Evolutionary conservation across 106 monocot genomes (phyloP), one percentile per base, ranked within the genome.

Genomic region (Dioscorea dumetorum): DNA sequence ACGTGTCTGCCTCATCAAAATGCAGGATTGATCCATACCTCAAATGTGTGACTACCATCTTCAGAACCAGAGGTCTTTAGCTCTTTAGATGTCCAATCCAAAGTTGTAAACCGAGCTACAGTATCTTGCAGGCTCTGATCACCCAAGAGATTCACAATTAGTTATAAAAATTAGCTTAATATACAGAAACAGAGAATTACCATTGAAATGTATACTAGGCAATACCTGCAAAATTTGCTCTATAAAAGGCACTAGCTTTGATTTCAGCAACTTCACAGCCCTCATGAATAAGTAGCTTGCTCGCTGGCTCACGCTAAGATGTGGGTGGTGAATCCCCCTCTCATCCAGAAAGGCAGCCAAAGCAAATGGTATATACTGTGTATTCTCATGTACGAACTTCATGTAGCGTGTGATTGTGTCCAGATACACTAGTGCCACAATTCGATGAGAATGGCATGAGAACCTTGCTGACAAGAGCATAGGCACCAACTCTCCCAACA

Each of bases 261-360:
- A 28, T 70, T 89, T 97, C 21, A 97, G 61, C 62, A 97, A 68
- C 70, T 92, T 97, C 41, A 97, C 92, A 35, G 87, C 80, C 66
- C 84, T 97, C 97, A 92, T 97, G 60, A 97, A 92, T 11, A 92
- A 76, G 73, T 97, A 97, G 71, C 89, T 79, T 17, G 97, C 97
- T 50, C 92, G 84, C 21, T 80, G 69, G 59, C 86, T 82, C 52
- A 97, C 92, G 74, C 67, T 86, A 58, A 76, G 58, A 67, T 97
- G 92, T 54, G 78, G 66, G 72, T 97, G 97, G 67, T 82, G 83
- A 50, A 97, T 72, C 10, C 97, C 97, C 62, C 97, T 89, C 28
- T 97, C 80, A 67, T 97, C 97, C 80, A 97, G 63, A 82, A 87
- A 97, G 10, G 74, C 97, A 58, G 78, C 53, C 54, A 97, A 66